A percentile compares a stretch with the other conserved stretches of the same genome.
phyloP scores from a whole-genome alignment of 2,329 filamentous ascomycete genomes.

The Aspergillus caelatus region DNA sequence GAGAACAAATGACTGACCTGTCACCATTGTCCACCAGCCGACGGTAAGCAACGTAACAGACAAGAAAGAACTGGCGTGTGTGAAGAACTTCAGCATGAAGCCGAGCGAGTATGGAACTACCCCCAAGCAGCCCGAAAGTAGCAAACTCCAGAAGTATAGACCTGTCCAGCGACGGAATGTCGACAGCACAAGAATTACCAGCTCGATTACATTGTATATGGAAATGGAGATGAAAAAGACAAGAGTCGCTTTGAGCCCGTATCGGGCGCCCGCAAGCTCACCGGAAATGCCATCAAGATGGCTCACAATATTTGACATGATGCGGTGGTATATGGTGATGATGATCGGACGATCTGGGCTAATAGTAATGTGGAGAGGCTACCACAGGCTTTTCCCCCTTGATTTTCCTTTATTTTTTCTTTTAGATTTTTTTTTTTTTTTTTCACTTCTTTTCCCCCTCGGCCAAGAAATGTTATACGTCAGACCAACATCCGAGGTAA shows the following conservation, averaged over 20 bases:
- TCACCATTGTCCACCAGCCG: slow-evolving; percentile 64
- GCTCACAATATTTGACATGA: slow-evolving; percentile 17
- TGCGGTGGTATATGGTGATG: background rate
- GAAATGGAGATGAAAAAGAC: slow-evolving; percentile 43
- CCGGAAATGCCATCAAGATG: slow-evolving; percentile 35
- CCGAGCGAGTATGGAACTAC: slow-evolving; percentile 45
- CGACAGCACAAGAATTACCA: slow-evolving; percentile 42
- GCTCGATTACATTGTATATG: slow-evolving; percentile 52
- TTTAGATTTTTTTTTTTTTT: background rate
- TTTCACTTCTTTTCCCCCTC: background rate
- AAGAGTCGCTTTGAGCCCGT: slow-evolving; percentile 27
- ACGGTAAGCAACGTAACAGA: slow-evolving; percentile 51
- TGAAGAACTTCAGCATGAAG: slow-evolving; percentile 48
- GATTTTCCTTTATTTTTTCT: background rate
- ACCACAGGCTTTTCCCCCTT: background rate
- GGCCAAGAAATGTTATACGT: background rate
- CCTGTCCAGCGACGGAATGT: slow-evolving; percentile 44
- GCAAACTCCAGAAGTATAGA: slow-evolving; percentile 48
- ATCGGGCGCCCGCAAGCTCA: slow-evolving; percentile 26
- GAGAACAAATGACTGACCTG: slow-evolving; percentile 63
- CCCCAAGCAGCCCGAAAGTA: slow-evolving; percentile 38
- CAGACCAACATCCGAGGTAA: background rate
- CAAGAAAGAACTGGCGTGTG: slow-evolving; percentile 30
- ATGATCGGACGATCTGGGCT: background rate
- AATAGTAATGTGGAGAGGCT: background rate